Conservation (phyloP, 306 rosid genomes). For the Malus asiatica region DNA sequence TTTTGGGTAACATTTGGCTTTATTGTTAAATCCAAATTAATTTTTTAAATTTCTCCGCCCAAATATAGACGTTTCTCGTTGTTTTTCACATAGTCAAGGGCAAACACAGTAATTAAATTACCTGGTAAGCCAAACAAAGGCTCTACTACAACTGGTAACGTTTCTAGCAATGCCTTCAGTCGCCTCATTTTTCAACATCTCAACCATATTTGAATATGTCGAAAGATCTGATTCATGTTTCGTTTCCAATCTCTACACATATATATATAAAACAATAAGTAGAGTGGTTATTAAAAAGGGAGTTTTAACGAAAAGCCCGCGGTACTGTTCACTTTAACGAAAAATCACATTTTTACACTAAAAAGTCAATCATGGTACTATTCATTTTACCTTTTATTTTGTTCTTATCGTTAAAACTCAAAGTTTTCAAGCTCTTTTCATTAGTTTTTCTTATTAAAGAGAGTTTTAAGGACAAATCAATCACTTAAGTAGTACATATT, state of each 20-base stretch:
- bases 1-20: neutral
- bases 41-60: neutral
- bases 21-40: neutral
- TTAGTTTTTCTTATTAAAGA: neutral
- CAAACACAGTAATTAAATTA: neutral
- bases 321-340: too few relatives aligned
- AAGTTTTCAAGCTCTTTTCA: too few relatives aligned
- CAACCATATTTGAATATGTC: constrained; percentile 59
- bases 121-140: constrained; percentile 90
- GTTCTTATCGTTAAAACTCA: too few relatives aligned
- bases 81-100: neutral
- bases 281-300: neutral
- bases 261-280: neutral
- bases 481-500: too few relatives aligned
- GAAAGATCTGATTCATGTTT: constrained; percentile 49
- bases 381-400: too few relatives aligned
- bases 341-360: too few relatives aligned
- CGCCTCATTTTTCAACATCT: constrained; percentile 63
- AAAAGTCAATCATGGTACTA: too few relatives aligned
- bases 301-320: too few relatives aligned
- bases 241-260: constrained; percentile 63
- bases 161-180: constrained; percentile 49
- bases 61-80: neutral
- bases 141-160: constrained; percentile 52
- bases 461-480: too few relatives aligned